Percentiles rank a stretch among this genome's conserved stretches.
Conservation (phyloP, 192 early-diverging fungal species). For the Funneliformis mosseae region DNA sequence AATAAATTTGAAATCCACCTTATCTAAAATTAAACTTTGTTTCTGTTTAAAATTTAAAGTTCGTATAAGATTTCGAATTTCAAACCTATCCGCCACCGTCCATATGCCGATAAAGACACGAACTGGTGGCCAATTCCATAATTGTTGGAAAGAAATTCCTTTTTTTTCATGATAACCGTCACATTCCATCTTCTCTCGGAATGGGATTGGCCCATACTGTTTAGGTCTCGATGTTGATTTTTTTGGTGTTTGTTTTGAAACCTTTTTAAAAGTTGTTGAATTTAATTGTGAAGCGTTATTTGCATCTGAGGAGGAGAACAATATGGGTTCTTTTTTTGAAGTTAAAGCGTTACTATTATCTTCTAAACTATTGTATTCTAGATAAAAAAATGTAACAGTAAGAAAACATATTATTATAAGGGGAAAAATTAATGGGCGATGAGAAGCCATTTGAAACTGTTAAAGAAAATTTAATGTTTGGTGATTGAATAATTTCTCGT, state of each 20-base stretch:
- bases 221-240: neutral
- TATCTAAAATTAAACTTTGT: conserved; percentile 11
- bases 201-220: conserved; percentile 1
- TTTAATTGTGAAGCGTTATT: no score
- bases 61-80: conserved; percentile 38
- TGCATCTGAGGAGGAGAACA: no score
- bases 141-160: neutral
- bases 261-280: no score
- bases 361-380: no score
- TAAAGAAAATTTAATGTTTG: no score
- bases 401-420: no score
- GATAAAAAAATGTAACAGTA: no score
- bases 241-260: neutral
- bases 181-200: conserved; percentile 17
- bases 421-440: no score
- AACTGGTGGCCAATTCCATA: conserved; percentile 26
- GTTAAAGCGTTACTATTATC: no score
- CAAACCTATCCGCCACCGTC: conserved; percentile 31
- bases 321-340: no score
- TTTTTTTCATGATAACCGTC: conserved; percentile 19
- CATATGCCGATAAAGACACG: conserved; percentile 42
- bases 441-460: no score
- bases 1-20: conserved; percentile 42
- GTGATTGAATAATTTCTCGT: no score
- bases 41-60: conserved; percentile 34